phyloP scores from a whole-genome alignment of 148 eudicot genomes.

The Drosera capensis region DNA sequence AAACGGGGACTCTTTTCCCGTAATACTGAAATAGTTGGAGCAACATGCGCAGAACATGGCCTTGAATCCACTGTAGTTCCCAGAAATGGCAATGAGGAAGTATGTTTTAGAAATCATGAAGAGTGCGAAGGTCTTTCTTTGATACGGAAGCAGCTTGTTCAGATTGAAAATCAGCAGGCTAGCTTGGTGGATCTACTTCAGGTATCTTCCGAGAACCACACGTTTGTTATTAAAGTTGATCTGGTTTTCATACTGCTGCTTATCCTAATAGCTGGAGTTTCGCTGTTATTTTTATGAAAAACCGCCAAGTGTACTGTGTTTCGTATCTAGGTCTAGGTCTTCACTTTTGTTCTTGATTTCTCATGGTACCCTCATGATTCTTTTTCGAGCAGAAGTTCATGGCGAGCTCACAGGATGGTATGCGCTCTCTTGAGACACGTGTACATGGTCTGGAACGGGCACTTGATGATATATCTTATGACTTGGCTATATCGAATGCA shows the following conservation, averaged over 20 bases:
- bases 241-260: not conserved
- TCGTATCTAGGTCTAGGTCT: not conserved
- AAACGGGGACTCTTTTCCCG: slow-evolving; percentile 33
- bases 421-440: slow-evolving; percentile 72
- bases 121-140: slow-evolving; percentile 63
- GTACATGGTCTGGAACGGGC: slow-evolving; percentile 81
- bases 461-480: slow-evolving; percentile 74
- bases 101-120: slow-evolving; percentile 33
- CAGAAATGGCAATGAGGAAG: slow-evolving; percentile 24
- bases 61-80: slow-evolving; percentile 25
- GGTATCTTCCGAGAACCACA: slow-evolving; percentile 26
- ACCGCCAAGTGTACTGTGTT: no score
- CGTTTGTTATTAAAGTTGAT: not conserved
- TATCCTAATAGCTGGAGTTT: not conserved
- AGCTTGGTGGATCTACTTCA: slow-evolving; percentile 70
- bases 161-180: slow-evolving; percentile 77
- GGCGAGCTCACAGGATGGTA: slow-evolving; percentile 73
- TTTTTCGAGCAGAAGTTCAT: slow-evolving; percentile 46
- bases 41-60: slow-evolving; percentile 29
- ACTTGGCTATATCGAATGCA: slow-evolving; percentile 59
- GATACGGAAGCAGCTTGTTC: slow-evolving; percentile 76
- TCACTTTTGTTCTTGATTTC: not conserved
- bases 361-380: slow-evolving; percentile 3
- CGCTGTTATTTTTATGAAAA: not conserved
- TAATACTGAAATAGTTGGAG: slow-evolving; percentile 25